phyloP scores from a whole-genome alignment of 108 stramenopile genomes.

The Skeletonema costatum region DNA sequence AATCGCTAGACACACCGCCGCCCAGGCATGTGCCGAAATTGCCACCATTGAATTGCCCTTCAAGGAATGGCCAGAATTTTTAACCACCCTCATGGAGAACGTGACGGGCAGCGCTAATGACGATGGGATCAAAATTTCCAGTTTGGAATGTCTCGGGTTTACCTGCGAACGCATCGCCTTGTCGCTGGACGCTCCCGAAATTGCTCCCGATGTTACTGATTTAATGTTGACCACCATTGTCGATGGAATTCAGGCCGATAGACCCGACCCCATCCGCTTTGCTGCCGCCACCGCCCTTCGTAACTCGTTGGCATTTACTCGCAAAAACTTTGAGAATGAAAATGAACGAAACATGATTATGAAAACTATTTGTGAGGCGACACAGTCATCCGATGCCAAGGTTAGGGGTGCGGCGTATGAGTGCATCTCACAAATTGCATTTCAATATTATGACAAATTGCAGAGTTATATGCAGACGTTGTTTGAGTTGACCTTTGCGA shows the following conservation, averaged over 20 bases:
- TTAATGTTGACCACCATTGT: conserved; percentile 96
- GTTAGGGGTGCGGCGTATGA: conserved; percentile 90
- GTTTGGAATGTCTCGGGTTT: conserved; percentile 95
- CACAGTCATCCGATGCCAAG: conserved; percentile 65
- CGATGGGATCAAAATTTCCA: conserved; percentile 81
- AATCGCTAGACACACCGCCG: conserved; percentile 75
- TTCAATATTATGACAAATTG: conserved; percentile 92
- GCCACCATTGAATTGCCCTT: conserved; percentile 86
- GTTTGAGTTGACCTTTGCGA: conserved; percentile 88
- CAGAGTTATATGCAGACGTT: conserved; percentile 90
- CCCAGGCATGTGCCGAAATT: conserved; percentile 84
- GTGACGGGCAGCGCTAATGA: conserved; percentile 49
- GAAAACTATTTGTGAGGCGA: conserved; percentile 93
- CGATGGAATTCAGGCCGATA: conserved; percentile 88
- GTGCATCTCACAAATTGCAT: conserved; percentile 87
- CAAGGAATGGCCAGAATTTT: conserved; percentile 86
- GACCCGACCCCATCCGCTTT: conserved; percentile 79
- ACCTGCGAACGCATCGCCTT: conserved; percentile 85
- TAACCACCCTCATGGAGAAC: conserved; percentile 80
- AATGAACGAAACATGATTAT: conserved; percentile 94
- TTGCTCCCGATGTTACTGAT: conserved; percentile 81
- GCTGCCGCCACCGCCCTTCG: conserved; percentile 89
- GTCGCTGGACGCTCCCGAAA: conserved; percentile 58
- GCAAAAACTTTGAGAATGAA: conserved; percentile 91
- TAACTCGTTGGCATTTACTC: conserved; percentile 90